phyloP scores from a whole-genome alignment of 2,329 filamentous ascomycete species.

The Ophiostoma sp. region DNA sequence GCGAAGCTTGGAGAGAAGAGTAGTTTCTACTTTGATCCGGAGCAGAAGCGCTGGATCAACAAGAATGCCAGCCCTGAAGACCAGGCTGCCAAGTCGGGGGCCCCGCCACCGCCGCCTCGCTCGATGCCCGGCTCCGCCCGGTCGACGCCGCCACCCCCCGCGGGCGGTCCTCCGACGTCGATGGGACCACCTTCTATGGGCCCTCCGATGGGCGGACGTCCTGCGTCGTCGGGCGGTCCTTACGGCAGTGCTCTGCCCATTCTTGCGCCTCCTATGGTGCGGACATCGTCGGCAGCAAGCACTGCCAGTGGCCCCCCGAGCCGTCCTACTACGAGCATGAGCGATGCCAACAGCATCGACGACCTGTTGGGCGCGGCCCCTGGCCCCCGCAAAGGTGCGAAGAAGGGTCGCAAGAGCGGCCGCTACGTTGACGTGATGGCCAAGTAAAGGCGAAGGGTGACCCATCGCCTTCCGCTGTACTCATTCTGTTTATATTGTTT shows the following conservation, averaged over 20 bases:
- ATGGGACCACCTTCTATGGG: not conserved
- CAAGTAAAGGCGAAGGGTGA: slow-evolving; percentile 39
- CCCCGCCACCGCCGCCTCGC: slow-evolving; percentile 79
- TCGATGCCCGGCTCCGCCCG: slow-evolving; percentile 47
- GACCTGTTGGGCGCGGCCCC: slow-evolving; percentile 74
- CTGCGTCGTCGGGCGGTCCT: slow-evolving; percentile 29
- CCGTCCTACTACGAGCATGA: slow-evolving; percentile 73
- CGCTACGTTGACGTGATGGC: slow-evolving; percentile 97
- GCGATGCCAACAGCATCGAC: slow-evolving; percentile 90
- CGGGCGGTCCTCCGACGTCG: slow-evolving; percentile 26
- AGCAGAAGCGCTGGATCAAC: slow-evolving; percentile 98
- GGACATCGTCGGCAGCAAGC: slow-evolving; percentile 46
- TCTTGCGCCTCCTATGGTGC: slow-evolving; percentile 29
- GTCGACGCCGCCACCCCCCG: slow-evolving; percentile 51
- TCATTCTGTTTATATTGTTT: not conserved
- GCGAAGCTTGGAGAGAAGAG: slow-evolving; percentile 93
- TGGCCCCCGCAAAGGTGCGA: slow-evolving; percentile 60
- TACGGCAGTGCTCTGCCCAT: not conserved
- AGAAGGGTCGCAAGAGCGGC: slow-evolving; percentile 73
- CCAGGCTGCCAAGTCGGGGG: slow-evolving; percentile 60
- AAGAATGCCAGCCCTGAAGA: slow-evolving; percentile 75
- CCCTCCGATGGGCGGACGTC: slow-evolving; percentile 30
- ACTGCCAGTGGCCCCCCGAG: slow-evolving; percentile 50
- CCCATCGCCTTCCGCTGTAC: not conserved
- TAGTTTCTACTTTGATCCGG: slow-evolving; percentile 88